Percentiles rank a stretch among this genome's conserved stretches.
Evolutionary conservation across 805 yeast genomes (phyloP).

Genomic region (Wickerhamiella parazyma): DNA sequence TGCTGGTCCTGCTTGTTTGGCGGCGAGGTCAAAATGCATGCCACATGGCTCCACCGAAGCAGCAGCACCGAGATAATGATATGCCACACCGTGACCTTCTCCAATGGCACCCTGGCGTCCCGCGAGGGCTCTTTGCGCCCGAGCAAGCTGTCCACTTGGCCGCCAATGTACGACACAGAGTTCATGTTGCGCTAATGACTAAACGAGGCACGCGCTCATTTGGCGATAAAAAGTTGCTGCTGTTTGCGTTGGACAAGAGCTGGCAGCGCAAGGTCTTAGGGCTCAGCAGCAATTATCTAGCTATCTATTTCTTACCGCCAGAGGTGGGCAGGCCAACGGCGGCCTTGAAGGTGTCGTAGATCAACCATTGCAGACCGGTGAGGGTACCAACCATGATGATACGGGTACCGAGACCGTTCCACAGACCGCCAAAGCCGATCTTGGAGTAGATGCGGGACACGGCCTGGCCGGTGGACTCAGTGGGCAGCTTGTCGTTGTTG

Average conservation of each 20-base stretch:
- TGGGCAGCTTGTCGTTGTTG: constrained; percentile 53
- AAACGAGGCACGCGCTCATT: not conserved
- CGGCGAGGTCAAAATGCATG: constrained; percentile 2
- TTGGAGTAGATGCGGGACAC: constrained; percentile 58
- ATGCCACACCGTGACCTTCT: constrained; percentile 3
- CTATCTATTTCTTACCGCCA: constrained; percentile 31
- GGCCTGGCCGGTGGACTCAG: constrained; percentile 56
- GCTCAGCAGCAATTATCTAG: no score
- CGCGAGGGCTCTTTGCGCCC: not conserved
- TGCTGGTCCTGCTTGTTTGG: not conserved
- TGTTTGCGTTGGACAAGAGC: no score
- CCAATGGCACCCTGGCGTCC: constrained; percentile 2
- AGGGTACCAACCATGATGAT: constrained; percentile 94
- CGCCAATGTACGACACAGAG: constrained; percentile 11
- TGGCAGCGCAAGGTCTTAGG: no score
- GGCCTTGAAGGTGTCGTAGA: constrained; percentile 94
- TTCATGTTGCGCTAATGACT: constrained; percentile 11
- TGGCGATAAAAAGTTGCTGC: no score
- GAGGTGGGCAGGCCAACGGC: constrained; percentile 89
- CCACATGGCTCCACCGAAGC: constrained; percentile 8
- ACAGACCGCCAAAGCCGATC: constrained; percentile 81
- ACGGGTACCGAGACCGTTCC: constrained; percentile 93
- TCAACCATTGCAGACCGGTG: constrained; percentile 94
- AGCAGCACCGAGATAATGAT: constrained; percentile 3
- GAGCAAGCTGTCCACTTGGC: constrained; percentile 9